Evolutionary conservation across 2,329 filamentous ascomycete species (phyloP).

Genomic region (Cryphonectria radicalis): DNA sequence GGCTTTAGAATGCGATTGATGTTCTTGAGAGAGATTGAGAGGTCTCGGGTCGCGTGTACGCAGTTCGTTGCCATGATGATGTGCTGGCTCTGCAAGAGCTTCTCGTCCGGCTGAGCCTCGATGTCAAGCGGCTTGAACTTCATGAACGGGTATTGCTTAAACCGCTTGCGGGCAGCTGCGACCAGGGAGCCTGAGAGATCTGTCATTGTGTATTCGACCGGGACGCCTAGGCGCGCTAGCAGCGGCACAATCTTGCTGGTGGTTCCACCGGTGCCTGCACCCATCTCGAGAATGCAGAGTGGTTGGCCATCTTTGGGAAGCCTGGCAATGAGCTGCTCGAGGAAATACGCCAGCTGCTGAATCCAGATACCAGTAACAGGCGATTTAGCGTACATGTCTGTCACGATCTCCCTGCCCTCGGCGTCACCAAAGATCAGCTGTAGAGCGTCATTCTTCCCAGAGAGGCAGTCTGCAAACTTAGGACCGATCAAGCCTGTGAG

Average conservation of each 20-base stretch:
- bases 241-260: conserved; percentile 30
- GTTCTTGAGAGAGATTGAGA: conserved; percentile 28
- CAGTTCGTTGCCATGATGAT: conserved; percentile 41
- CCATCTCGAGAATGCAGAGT: conserved; percentile 13
- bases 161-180: conserved; percentile 35
- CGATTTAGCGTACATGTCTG: conserved; percentile 37
- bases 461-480: conserved; percentile 28
- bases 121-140: conserved; percentile 38
- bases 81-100: conserved; percentile 35
- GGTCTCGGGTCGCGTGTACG: conserved; percentile 41
- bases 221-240: conserved; percentile 35
- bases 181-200: conserved; percentile 43
- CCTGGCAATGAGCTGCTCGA: neutral
- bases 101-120: conserved; percentile 31
- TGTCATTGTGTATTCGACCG: conserved; percentile 46
- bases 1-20: conserved; percentile 36
- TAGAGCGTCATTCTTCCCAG: conserved; percentile 27
- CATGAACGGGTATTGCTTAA: conserved; percentile 35
- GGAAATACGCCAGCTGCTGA: neutral
- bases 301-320: conserved; percentile 29
- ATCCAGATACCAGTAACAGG: conserved; percentile 3
- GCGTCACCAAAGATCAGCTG: conserved; percentile 30
- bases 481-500: conserved; percentile 26
- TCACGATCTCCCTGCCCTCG: conserved; percentile 33
- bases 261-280: conserved; percentile 14